Evolutionary conservation across 1,139 yeast genomes (phyloP).

Genomic region (Yamadazyma mexicana): DNA sequence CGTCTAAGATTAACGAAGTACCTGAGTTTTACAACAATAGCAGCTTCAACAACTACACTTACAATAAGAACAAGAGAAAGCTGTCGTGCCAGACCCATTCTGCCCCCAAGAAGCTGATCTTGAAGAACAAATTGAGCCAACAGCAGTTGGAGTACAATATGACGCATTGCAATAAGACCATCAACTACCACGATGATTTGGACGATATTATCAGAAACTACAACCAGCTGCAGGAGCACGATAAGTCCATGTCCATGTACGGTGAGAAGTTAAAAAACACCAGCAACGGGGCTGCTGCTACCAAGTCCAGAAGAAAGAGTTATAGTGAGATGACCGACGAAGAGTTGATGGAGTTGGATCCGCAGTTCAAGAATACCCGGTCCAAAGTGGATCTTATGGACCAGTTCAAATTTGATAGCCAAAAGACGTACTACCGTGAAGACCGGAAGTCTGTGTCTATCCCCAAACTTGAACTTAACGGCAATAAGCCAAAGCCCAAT

Average conservation of each 20-base stretch:
- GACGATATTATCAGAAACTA: slow-evolving; percentile 22
- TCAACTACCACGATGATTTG: slow-evolving; percentile 25
- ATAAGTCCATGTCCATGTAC: slow-evolving; percentile 5
- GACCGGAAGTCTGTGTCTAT: slow-evolving; percentile 16
- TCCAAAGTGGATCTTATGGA: slow-evolving; percentile 24
- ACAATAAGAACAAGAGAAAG: slow-evolving; percentile 15
- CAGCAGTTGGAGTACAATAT: slow-evolving; percentile 30
- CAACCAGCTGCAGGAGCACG: not conserved
- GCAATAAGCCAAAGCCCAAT: slow-evolving; percentile 13
- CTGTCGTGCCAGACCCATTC: slow-evolving; percentile 15
- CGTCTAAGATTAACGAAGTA: slow-evolving; percentile 14
- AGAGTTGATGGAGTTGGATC: slow-evolving; percentile 61
- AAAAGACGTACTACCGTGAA: slow-evolving; percentile 36
- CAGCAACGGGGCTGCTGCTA: slow-evolving; percentile 1
- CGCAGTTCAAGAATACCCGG: slow-evolving; percentile 45
- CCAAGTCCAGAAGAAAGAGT: slow-evolving; percentile 45
- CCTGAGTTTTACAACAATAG: slow-evolving; percentile 7
- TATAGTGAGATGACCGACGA: slow-evolving; percentile 65
- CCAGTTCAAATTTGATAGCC: slow-evolving; percentile 43
- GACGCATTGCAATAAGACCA: slow-evolving; percentile 15
- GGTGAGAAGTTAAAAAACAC: slow-evolving; percentile 7
- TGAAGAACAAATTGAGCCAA: slow-evolving; percentile 38
- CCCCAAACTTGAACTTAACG: slow-evolving; percentile 7
- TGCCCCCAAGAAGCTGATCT: slow-evolving; percentile 33
- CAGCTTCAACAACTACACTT: slow-evolving; percentile 3